These are phyloP conservation scores for Chalciporus chontae DNA, from an alignment of 768 basidiomycete genomes.

Conservation along the genomic window DNA sequence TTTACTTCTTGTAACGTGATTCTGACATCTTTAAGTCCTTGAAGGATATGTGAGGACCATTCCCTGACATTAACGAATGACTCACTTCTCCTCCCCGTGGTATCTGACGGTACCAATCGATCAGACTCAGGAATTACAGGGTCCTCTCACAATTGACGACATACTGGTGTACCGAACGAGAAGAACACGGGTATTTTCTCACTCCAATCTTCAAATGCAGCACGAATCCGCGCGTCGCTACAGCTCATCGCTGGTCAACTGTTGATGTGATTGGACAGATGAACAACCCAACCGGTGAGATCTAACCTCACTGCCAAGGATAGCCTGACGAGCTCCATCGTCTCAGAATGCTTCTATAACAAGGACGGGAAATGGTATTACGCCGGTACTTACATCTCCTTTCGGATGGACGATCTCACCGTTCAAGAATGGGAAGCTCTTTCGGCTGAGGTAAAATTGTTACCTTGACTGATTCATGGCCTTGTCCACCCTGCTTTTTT, in stretches of 20 bases:
- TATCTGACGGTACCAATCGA: background rate
- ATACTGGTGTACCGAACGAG: slow-evolving; percentile 75
- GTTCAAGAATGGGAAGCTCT: slow-evolving; percentile 68
- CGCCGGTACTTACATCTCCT: slow-evolving; percentile 70
- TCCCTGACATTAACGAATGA: background rate
- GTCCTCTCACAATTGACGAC: slow-evolving; percentile 67
- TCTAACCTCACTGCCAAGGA: background rate
- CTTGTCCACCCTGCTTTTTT: slow-evolving; percentile 9
- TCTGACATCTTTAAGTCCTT: slow-evolving; percentile 41
- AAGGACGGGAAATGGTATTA: slow-evolving; percentile 83
- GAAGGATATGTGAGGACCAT: slow-evolving; percentile 48
- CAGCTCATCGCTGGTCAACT: slow-evolving; percentile 70
- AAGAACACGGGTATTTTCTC: slow-evolving; percentile 80
- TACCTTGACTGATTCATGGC: background rate
- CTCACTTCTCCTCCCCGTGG: background rate
- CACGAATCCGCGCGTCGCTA: slow-evolving; percentile 72
- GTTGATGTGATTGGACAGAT: slow-evolving; percentile 62
- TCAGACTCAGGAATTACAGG: slow-evolving; percentile 63
- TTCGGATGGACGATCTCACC: slow-evolving; percentile 62
- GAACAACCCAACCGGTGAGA: slow-evolving; percentile 59
- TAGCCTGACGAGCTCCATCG: background rate
- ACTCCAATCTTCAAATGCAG: slow-evolving; percentile 72
- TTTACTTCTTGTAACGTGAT: background rate
- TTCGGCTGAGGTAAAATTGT: slow-evolving; percentile 50
- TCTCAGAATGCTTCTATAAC: slow-evolving; percentile 74